These are phyloP conservation scores for Hypoxylon sp. DNA, from an alignment of 2,329 filamentous ascomycete genomes.

Conservation along the genomic window DNA sequence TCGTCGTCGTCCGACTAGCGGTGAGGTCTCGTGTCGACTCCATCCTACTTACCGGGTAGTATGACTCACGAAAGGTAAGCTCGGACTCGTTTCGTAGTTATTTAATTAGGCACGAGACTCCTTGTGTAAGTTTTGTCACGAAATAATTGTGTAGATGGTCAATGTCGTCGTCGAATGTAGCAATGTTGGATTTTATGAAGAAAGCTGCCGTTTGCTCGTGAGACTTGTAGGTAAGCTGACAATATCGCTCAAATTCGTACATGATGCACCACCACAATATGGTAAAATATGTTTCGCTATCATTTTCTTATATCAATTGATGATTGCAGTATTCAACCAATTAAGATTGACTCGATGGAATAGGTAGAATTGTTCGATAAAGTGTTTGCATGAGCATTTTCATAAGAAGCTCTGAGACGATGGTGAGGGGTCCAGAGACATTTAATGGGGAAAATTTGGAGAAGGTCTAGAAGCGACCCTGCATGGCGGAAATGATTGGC, in stretches of 20 bases:
- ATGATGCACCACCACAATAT: not conserved
- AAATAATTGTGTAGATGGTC: not conserved
- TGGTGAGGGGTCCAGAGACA: not conserved
- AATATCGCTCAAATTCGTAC: not conserved
- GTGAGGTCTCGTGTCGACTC: not conserved
- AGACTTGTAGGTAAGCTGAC: not conserved
- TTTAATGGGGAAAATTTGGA: slow-evolving; percentile 22
- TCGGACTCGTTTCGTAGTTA: not conserved
- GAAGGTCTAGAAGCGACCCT: slow-evolving; percentile 19
- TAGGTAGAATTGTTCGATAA: not conserved
- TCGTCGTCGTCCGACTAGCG: slow-evolving; percentile 2
- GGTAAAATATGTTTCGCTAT: not conserved
- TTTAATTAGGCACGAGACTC: not conserved
- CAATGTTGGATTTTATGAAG: slow-evolving; percentile 1
- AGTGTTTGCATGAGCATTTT: slow-evolving; percentile 1
- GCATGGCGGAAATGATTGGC: slow-evolving; percentile 46
- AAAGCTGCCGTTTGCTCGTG: not conserved
- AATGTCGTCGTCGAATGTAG: not conserved
- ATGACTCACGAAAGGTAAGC: slow-evolving; percentile 14
- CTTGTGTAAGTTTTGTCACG: not conserved
- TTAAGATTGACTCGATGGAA: not conserved
- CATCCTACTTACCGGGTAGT: not conserved
- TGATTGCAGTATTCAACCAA: not conserved
- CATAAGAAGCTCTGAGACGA: not conserved
- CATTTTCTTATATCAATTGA: not conserved